phyloP scores from a whole-genome alignment of 2,329 filamentous ascomycete species.

The Bipolaris sorokiniana region DNA sequence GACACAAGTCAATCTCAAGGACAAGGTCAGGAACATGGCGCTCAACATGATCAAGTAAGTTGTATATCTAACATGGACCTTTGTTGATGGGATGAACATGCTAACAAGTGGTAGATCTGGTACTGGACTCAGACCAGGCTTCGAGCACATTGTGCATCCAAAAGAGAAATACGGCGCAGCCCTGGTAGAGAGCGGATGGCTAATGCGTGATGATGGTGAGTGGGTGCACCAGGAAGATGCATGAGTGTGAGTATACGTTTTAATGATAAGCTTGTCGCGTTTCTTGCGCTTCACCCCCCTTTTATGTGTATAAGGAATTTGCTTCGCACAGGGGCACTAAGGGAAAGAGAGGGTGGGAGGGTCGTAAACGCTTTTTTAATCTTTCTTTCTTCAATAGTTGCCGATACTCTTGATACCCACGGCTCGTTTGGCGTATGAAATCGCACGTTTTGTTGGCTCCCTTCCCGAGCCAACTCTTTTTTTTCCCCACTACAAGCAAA shows the following conservation, averaged over 20 bases:
- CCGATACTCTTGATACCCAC: slow-evolving; percentile 28
- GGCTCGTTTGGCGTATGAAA: slow-evolving; percentile 8
- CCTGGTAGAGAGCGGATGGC: slow-evolving; percentile 19
- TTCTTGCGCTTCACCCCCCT: not conserved
- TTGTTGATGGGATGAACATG: not conserved
- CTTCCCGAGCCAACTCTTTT: not conserved
- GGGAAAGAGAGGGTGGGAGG: no score
- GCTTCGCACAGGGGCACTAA: not conserved
- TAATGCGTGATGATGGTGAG: slow-evolving; percentile 7
- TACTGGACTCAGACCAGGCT: slow-evolving; percentile 36
- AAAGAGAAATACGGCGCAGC: slow-evolving; percentile 22
- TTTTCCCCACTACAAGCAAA: not conserved
- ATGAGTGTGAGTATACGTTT: not conserved
- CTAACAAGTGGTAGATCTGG: slow-evolving; percentile 34
- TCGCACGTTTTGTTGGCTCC: slow-evolving; percentile 2
- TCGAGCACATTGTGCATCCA: slow-evolving; percentile 32
- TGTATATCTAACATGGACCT: not conserved
- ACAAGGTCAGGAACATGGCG: slow-evolving; percentile 53
- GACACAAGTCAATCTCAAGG: slow-evolving; percentile 59
- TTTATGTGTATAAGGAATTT: not conserved
- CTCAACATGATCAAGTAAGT: slow-evolving; percentile 50
- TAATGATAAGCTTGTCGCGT: not conserved
- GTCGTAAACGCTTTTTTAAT: not conserved
- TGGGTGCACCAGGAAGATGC: not conserved
- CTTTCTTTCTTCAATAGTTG: not conserved